Conservation (phyloP, 2,329 filamentous ascomycete genomes). For the Colletotrichum lindemuthianum region DNA sequence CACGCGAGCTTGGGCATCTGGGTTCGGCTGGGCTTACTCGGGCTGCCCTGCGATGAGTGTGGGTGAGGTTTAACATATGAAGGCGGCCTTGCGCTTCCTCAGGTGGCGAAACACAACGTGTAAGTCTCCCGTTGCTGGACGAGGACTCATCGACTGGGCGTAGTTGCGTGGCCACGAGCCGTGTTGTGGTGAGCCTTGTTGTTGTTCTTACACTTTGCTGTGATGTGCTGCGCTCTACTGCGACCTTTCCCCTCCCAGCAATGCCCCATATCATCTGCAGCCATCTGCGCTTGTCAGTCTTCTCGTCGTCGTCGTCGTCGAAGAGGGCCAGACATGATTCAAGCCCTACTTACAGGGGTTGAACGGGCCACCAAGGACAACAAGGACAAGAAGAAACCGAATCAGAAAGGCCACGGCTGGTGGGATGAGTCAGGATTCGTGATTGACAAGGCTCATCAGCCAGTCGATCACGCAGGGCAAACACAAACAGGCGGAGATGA, state of each 20-base stretch:
- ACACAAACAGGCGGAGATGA: conserved; percentile 23
- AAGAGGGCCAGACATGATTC: conserved; percentile 21
- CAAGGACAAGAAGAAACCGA: conserved; percentile 17
- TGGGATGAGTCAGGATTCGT: conserved; percentile 31
- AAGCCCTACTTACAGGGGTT: conserved; percentile 33
- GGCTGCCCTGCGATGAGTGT: neutral
- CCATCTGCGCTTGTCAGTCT: conserved; percentile 3
- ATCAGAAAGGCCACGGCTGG: conserved; percentile 6
- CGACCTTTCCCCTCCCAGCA: neutral
- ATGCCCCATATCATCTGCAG: neutral
- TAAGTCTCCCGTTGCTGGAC: conserved; percentile 33
- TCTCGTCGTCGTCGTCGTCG: neutral
- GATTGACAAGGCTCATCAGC: conserved; percentile 8
- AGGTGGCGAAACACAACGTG: conserved; percentile 20
- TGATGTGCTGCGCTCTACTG: neutral
- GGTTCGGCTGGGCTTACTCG: neutral
- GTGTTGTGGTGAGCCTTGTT: neutral
- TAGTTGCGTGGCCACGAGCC: neutral
- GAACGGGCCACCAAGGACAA: conserved; percentile 10
- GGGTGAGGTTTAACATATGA: neutral
- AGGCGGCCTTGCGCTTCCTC: neutral
- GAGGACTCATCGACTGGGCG: neutral
- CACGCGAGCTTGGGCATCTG: conserved; percentile 18
- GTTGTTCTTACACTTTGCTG: neutral
- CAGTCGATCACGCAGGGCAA: conserved; percentile 23